These are phyloP conservation scores for Leishmania mexicana DNA, from an alignment of 208 protist genomes.

Conservation along the genomic window DNA sequence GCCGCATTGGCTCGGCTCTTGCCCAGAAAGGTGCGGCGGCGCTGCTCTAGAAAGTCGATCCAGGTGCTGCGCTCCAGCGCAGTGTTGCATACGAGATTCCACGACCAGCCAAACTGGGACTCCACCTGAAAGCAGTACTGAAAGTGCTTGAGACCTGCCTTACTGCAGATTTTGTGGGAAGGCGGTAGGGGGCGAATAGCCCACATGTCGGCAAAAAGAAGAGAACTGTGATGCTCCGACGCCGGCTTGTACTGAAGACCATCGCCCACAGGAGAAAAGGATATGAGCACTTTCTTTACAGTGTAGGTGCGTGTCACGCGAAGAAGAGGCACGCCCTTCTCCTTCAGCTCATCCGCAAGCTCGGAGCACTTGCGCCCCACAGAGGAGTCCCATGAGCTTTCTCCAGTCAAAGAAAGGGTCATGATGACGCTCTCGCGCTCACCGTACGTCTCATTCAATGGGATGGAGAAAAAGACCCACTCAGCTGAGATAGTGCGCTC, in stretches of 20 bases:
- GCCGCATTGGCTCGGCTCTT: slow-evolving; percentile 24
- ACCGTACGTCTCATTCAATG: not conserved
- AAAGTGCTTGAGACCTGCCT: slow-evolving; percentile 33
- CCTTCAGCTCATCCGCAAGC: slow-evolving; percentile 22
- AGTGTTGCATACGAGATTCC: slow-evolving; percentile 43
- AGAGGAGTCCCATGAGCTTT: slow-evolving; percentile 12
- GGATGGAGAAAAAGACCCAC: not conserved
- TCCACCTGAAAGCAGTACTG: slow-evolving; percentile 48
- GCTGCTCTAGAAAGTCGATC: slow-evolving; percentile 36
- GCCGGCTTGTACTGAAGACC: slow-evolving; percentile 26
- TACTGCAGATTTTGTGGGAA: slow-evolving; percentile 31
- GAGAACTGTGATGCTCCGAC: slow-evolving; percentile 19
- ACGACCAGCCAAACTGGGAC: slow-evolving; percentile 36
- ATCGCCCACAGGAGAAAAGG: slow-evolving; percentile 18
- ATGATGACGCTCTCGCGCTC: not conserved
- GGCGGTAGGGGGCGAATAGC: slow-evolving; percentile 26
- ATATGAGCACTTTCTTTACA: slow-evolving; percentile 16
- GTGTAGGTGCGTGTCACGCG: slow-evolving; percentile 24
- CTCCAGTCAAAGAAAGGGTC: slow-evolving; percentile 10
- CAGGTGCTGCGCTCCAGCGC: slow-evolving; percentile 36
- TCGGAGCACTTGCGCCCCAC: slow-evolving; percentile 21
- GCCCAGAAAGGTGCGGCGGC: slow-evolving; percentile 22
- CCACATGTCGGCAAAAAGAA: slow-evolving; percentile 50
- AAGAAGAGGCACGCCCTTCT: slow-evolving; percentile 17
- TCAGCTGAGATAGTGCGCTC: not conserved